Evolutionary conservation across 2,329 filamentous ascomycete genomes (phyloP).

Genomic region (Penicillium sp.): DNA sequence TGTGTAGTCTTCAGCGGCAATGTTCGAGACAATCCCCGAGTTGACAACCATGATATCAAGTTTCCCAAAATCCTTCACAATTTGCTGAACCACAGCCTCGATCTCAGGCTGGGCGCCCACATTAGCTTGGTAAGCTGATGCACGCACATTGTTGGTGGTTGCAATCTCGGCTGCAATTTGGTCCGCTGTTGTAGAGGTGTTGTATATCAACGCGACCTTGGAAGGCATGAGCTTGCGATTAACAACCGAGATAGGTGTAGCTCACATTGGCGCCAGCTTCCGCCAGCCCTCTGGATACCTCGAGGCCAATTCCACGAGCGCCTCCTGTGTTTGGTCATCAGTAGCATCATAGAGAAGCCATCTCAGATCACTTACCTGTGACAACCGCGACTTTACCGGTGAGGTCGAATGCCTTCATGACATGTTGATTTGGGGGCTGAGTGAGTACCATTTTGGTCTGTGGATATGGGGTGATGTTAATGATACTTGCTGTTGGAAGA

Average conservation of each 20-base stretch:
- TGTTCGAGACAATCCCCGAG: slow-evolving; percentile 42
- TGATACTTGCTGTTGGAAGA: no score
- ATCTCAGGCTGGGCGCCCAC: slow-evolving; percentile 34
- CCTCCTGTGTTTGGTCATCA: slow-evolving; percentile 22
- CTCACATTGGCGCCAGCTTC: slow-evolving; percentile 42
- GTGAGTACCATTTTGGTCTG: slow-evolving; percentile 22
- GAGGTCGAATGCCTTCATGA: slow-evolving; percentile 24
- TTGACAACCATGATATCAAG: slow-evolving; percentile 52
- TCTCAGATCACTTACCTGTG: slow-evolving; percentile 16
- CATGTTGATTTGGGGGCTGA: slow-evolving; percentile 19
- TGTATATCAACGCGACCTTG: slow-evolving; percentile 35
- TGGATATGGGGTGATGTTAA: no score
- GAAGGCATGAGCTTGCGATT: not conserved
- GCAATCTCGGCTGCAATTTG: slow-evolving; percentile 29
- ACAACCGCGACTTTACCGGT: slow-evolving; percentile 30
- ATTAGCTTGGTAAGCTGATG: slow-evolving; percentile 38
- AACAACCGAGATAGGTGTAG: not conserved
- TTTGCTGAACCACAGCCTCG: slow-evolving; percentile 32
- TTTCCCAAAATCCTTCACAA: slow-evolving; percentile 44
- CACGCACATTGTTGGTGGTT: slow-evolving; percentile 27
- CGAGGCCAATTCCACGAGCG: slow-evolving; percentile 40
- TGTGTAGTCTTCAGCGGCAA: slow-evolving; percentile 43
- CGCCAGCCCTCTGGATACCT: slow-evolving; percentile 43
- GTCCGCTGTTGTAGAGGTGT: slow-evolving; percentile 27
- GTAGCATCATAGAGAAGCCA: no score